Conservation (phyloP, 805 yeast species). For the Metschnikowia aberdeeniae region DNA sequence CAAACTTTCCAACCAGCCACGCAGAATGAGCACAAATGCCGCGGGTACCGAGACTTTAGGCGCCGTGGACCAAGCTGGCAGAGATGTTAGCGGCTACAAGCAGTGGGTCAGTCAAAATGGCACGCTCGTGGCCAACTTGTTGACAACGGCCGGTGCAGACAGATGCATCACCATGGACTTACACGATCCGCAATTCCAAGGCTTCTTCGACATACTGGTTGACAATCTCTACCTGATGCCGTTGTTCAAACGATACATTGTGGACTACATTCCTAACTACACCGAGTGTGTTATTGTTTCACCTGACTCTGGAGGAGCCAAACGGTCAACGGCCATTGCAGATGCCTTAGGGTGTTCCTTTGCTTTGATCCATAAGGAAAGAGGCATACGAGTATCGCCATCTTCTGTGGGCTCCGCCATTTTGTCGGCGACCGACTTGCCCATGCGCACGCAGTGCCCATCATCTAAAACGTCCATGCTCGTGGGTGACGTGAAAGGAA, state of each 20-base stretch:
- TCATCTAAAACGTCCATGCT: slow-evolving; percentile 82
- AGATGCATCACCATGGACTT: slow-evolving; percentile 96
- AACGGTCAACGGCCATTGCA: slow-evolving; percentile 91
- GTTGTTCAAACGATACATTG: slow-evolving; percentile 77
- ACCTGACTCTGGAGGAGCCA: slow-evolving; percentile 99
- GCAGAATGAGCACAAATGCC: slow-evolving; percentile 30
- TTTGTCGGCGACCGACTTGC: slow-evolving; percentile 19
- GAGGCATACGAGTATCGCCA: slow-evolving; percentile 48
- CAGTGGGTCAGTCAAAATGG: slow-evolving; percentile 97
- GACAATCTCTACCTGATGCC: slow-evolving; percentile 92
- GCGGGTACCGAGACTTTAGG: slow-evolving; percentile 31
- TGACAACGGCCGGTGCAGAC: slow-evolving; percentile 93
- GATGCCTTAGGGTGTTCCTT: slow-evolving; percentile 84
- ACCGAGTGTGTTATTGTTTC: slow-evolving; percentile 87
- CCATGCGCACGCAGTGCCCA: slow-evolving; percentile 13
- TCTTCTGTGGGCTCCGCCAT: slow-evolving; percentile 17
- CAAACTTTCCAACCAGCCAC: slow-evolving; percentile 14
- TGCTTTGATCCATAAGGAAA: slow-evolving; percentile 93
- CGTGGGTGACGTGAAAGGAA: slow-evolving; percentile 88
- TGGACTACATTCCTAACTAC: slow-evolving; percentile 71
- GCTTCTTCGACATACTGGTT: slow-evolving; percentile 93
- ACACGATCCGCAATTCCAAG: slow-evolving; percentile 97
- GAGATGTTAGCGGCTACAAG: slow-evolving; percentile 67
- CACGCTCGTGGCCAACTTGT: slow-evolving; percentile 79
- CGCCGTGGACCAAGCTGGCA: slow-evolving; percentile 33